phyloP scores from a whole-genome alignment of 129 eudicot species.

The carrot (Daucus carota) region DNA sequence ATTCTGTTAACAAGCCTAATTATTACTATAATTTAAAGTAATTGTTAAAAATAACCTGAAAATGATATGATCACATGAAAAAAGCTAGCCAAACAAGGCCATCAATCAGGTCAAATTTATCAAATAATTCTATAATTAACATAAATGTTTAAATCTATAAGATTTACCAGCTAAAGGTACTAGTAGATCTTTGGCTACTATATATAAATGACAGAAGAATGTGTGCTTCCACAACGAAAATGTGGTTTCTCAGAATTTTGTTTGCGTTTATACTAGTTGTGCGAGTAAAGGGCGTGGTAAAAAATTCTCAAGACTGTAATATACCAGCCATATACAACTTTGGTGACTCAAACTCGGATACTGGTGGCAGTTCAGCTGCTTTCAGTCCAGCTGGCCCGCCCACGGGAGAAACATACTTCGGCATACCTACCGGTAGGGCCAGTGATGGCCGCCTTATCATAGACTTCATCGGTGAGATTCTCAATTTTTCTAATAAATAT shows the following conservation, averaged over 20 bases:
- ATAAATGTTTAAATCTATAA: background rate
- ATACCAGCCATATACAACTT: conserved; percentile 19
- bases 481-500: too few relatives aligned
- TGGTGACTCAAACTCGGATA: conserved; percentile 50
- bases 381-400: conserved; percentile 18
- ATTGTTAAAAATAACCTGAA: background rate
- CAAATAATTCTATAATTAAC: background rate
- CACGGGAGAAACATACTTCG: conserved; percentile 35
- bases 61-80: background rate
- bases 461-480: conserved; percentile 29
- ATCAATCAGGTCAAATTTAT: background rate
- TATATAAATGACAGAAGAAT: background rate
- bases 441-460: conserved; percentile 43
- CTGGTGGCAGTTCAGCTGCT: conserved; percentile 30
- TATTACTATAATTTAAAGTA: background rate
- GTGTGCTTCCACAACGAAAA: background rate
- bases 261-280: background rate
- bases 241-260: background rate
- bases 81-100: background rate
- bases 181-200: background rate
- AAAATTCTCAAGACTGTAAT: conserved; percentile 6
- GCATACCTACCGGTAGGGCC: conserved; percentile 33
- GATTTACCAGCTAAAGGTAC: background rate
- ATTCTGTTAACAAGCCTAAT: background rate
- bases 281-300: background rate